These are phyloP conservation scores for Verticillium dahliae DNA, from an alignment of 2,329 filamentous ascomycete genomes.

Conservation along the genomic window DNA sequence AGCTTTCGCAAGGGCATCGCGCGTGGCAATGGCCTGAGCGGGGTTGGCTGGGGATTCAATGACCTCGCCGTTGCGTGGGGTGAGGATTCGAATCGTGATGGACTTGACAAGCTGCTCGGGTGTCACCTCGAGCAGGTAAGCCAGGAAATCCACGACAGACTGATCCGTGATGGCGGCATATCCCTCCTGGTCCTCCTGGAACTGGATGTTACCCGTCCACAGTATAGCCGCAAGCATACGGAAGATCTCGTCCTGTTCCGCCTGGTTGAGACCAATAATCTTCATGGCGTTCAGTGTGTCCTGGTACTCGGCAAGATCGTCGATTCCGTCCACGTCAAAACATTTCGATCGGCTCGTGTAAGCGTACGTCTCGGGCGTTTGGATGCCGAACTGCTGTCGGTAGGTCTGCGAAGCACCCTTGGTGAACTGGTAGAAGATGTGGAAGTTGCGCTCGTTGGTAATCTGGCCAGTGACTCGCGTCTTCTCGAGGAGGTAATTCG, in stretches of 20 bases:
- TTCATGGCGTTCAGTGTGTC: conserved; percentile 94
- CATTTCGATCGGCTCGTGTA: conserved; percentile 96
- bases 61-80: conserved; percentile 57
- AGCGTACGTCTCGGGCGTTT: conserved; percentile 84
- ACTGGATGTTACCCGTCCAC: conserved; percentile 93
- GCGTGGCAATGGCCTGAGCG: conserved; percentile 76
- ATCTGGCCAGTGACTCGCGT: conserved; percentile 93
- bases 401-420: conserved; percentile 88
- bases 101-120: conserved; percentile 74
- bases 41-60: conserved; percentile 77
- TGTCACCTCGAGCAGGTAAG: conserved; percentile 87
- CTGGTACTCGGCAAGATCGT: conserved; percentile 80
- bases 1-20: conserved; percentile 89
- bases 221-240: conserved; percentile 86
- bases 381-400: conserved; percentile 80
- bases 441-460: conserved; percentile 91
- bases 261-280: conserved; percentile 80
- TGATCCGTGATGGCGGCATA: conserved; percentile 83
- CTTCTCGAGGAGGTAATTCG: conserved; percentile 96
- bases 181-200: conserved; percentile 80
- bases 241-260: conserved; percentile 94
- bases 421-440: conserved; percentile 99
- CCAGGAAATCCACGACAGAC: conserved; percentile 89
- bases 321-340: conserved; percentile 87
- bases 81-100: conserved; percentile 82